These are phyloP conservation scores for Colletotrichum truncatum DNA, from an alignment of 2,329 filamentous ascomycete genomes.

Conservation along the genomic window DNA sequence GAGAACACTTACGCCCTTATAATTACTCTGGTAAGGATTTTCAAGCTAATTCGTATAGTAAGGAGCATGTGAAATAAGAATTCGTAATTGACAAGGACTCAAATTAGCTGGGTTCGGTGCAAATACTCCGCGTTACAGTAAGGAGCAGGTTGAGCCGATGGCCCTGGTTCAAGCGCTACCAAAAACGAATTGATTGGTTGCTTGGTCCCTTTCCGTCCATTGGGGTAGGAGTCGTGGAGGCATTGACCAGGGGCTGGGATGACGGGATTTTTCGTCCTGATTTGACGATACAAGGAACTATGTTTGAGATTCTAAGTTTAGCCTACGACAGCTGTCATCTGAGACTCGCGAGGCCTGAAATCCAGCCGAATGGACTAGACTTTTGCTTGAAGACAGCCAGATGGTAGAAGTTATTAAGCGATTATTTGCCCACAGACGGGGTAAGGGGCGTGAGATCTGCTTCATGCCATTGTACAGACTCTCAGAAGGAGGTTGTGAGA, in stretches of 20 bases:
- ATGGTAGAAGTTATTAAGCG: neutral
- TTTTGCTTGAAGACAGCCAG: neutral
- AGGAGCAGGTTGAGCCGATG: slow-evolving; percentile 19
- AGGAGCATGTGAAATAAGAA: too few species aligned
- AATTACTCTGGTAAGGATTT: too few species aligned
- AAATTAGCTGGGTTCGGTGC: neutral
- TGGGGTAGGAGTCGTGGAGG: neutral
- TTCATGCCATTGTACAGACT: too few species aligned
- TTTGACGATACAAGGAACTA: neutral
- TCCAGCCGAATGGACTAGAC: slow-evolving; percentile 11
- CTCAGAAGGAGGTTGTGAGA: too few species aligned
- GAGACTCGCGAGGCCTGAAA: slow-evolving; percentile 4
- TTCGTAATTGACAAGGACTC: too few species aligned
- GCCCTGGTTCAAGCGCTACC: neutral
- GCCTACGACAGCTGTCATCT: slow-evolving; percentile 21
- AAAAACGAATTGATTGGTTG: neutral
- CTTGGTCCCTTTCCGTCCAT: neutral
- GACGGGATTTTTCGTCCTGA: neutral
- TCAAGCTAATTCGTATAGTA: too few species aligned
- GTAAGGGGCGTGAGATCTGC: too few species aligned
- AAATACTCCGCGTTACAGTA: slow-evolving; percentile 1
- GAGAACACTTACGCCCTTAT: too few species aligned
- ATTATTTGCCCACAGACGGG: too few species aligned
- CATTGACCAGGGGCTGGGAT: neutral
- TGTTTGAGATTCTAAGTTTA: slow-evolving; percentile 29